phyloP scores from a whole-genome alignment of 176 grass and related monocot genomes.

The Zea mays region Zm-B73-REFERENCE-NAM-5.0 NC_050098.1:153838001-153838500 shows the following conservation, averaged over 20 bases:
- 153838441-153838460: not conserved
- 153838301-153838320: not conserved
- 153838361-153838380: not conserved
- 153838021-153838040: too few species aligned
- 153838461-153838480: not conserved
- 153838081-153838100: too few species aligned
- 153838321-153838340: not conserved
- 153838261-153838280: not conserved
- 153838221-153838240: not conserved
- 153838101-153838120: too few species aligned
- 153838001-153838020: too few species aligned
- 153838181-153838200: not conserved
- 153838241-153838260: not conserved
- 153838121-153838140: not conserved
- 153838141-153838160: not conserved
- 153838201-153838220: not conserved
- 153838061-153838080: too few species aligned
- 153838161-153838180: not conserved
- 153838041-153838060: too few species aligned
- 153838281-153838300: not conserved
- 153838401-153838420: not conserved
- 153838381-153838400: not conserved
- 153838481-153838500: not conserved
- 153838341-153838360: not conserved
- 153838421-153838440: not conserved